Percentiles rank a stretch among this genome's conserved stretches.
Evolutionary conservation across 352 stramenopile species (phyloP).

Genomic region (Phytophthora palmivora): DNA sequence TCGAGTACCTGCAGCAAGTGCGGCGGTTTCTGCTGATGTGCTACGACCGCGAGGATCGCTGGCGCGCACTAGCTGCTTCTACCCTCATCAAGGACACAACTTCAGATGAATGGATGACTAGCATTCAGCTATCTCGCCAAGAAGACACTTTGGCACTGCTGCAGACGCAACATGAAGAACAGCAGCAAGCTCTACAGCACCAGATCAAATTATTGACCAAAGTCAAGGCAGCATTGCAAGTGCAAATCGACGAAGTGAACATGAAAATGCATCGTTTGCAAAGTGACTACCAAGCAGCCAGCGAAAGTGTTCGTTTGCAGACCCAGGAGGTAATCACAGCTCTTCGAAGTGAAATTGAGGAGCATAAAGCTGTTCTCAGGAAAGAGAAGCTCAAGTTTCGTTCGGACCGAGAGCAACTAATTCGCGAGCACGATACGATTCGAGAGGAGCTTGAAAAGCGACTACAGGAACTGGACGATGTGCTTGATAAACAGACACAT

Average conservation of each 20-base stretch:
- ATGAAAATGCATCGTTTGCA: slow-evolving; percentile 44
- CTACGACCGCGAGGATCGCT: slow-evolving; percentile 74
- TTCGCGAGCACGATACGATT: slow-evolving; percentile 47
- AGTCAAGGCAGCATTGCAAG: slow-evolving; percentile 47
- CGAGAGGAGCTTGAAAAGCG: slow-evolving; percentile 51
- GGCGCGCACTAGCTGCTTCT: slow-evolving; percentile 52
- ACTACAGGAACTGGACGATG: slow-evolving; percentile 37
- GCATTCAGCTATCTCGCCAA: slow-evolving; percentile 59
- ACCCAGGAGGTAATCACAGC: slow-evolving; percentile 52
- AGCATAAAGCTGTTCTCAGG: slow-evolving; percentile 35
- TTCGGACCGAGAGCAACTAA: slow-evolving; percentile 51
- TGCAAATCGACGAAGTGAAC: slow-evolving; percentile 43
- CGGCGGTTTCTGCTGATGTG: slow-evolving; percentile 66
- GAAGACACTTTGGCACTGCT: slow-evolving; percentile 55
- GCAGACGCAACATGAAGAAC: slow-evolving; percentile 53
- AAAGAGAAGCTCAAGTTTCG: slow-evolving; percentile 41
- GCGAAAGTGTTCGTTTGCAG: slow-evolving; percentile 54
- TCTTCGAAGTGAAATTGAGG: slow-evolving; percentile 47
- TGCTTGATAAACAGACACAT: slow-evolving; percentile 60
- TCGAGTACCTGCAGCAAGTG: slow-evolving; percentile 52
- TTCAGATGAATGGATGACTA: slow-evolving; percentile 78
- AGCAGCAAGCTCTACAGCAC: slow-evolving; percentile 43
- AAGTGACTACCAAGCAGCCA: slow-evolving; percentile 57
- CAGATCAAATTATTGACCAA: slow-evolving; percentile 59
- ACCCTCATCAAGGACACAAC: slow-evolving; percentile 63